Evolutionary conservation across 1,284 basidiomycete genomes (phyloP), one percentile per base, ranked within the genome.

Genomic region (Wolfiporia cocos): DNA sequence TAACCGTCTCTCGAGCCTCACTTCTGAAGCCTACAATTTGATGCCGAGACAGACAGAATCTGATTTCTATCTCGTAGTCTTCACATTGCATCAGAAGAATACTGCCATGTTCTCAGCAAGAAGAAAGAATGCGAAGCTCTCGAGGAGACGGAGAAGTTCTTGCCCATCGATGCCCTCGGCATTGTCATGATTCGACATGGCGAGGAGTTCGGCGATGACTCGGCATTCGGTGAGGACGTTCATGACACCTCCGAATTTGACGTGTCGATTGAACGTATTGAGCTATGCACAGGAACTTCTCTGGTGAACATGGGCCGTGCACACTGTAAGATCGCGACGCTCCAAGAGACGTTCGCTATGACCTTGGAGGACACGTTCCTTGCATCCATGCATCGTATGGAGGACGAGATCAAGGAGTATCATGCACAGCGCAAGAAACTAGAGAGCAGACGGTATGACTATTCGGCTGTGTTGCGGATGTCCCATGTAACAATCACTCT

Each of bases 161-260:
- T 86, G 18, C 76, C 84, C 0, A 68, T 88, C 21, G 90, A 92
- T 53, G 77, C 80, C 19, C 68, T 93, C 5, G 91, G 91, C 2
- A 71, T 88, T 39, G 85, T 88, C 32, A 91, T 93, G 90, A 83
- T 90, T 44, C 71, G 75, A 22, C 86, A 91, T 55, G 90, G 91
- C 10, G 85, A 90, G 52, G 80, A 90, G 54, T 83, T 87, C 52
- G 78, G 74, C n/a, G 71, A 76, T 15, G 73, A 88, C 50, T 81
- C 86, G 34, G 68, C 74, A 1, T 87, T 81, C 53, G 84, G 84
- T 79, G 50, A 42, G 76, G 63, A 22, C 39, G 18, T 17, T 34
- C 29, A 30, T n/a, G 14, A 30, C 30, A 28, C 36, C 17, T 28
- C 26, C 43, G 46, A 20, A 48, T 44, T 5, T 17, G 19, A 35